Percentiles rank a stretch among this genome's conserved stretches.
Conservation (phyloP, 2,329 filamentous ascomycete species). For the Clarireedia hainanense region DNA sequence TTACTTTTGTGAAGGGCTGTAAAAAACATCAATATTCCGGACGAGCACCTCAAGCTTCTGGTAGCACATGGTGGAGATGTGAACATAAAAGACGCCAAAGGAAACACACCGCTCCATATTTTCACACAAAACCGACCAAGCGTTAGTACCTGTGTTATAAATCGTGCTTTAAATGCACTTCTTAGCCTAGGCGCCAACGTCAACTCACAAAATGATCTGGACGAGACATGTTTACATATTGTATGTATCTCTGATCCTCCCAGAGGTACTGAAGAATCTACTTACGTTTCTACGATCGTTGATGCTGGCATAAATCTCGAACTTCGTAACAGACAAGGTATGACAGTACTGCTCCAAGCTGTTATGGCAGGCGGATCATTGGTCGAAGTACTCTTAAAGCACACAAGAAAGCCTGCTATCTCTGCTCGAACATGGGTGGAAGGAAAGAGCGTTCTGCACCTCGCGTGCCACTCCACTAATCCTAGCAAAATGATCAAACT, state of each 20-base stretch:
- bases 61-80: slow-evolving; percentile 11
- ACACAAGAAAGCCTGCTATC: not conserved
- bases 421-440: not conserved
- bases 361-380: not conserved
- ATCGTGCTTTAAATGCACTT: not conserved
- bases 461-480: not conserved
- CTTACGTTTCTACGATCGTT: not conserved
- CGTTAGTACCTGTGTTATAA: not conserved
- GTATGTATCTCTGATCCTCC: not conserved
- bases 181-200: not conserved
- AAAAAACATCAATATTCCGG: not conserved
- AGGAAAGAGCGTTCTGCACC: slow-evolving; percentile 8
- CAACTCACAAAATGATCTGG: not conserved
- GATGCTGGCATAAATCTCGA: not conserved
- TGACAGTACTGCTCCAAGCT: not conserved
- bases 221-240: not conserved
- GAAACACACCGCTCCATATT: slow-evolving; percentile 10
- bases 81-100: slow-evolving; percentile 7
- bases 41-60: not conserved
- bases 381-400: not conserved
- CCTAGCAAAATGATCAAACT: not conserved
- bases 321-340: not conserved
- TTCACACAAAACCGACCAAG: not conserved
- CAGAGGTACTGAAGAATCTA: not conserved
- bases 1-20: not conserved